A percentile compares a stretch with the other conserved stretches of the same genome.
Conservation (phyloP, 2,329 filamentous ascomycete genomes). For the Cercospora citrullina region DNA sequence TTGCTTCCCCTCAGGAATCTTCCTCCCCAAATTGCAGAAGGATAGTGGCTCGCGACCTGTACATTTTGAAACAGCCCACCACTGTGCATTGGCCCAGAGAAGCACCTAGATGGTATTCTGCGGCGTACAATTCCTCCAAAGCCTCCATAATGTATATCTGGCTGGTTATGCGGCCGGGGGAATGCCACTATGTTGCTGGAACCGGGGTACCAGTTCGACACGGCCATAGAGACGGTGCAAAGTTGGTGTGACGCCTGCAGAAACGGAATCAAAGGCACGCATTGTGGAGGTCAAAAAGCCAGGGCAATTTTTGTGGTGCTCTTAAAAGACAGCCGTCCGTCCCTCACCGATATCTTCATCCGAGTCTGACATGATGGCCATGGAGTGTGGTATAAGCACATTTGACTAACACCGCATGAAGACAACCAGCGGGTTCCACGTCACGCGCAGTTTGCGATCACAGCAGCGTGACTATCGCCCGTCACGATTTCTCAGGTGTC, state of each 20-base stretch:
- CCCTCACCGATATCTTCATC: neutral
- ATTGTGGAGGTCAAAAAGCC: neutral
- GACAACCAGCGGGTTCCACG: neutral
- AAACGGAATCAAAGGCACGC: neutral
- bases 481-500: neutral
- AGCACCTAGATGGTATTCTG: neutral
- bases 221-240: slow-evolving; percentile 1
- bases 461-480: neutral
- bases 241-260: neutral
- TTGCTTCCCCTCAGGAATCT: slow-evolving; percentile 15
- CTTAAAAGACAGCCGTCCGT: neutral
- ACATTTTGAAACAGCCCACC: neutral
- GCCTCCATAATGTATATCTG: slow-evolving; percentile 9
- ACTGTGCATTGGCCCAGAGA: neutral
- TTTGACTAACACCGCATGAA: neutral
- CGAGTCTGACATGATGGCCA: neutral
- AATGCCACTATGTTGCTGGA: slow-evolving; percentile 6
- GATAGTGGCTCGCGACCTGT: neutral
- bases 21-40: neutral
- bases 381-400: neutral
- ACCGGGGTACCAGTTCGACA: slow-evolving; percentile 3
- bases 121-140: neutral
- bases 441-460: neutral
- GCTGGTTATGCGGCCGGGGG: slow-evolving; percentile 5
- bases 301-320: neutral